Evolutionary conservation across 1,284 basidiomycete species (phyloP), one percentile per base, ranked within the genome.

Genomic region (Lentinula novae-zelandiae): DNA sequence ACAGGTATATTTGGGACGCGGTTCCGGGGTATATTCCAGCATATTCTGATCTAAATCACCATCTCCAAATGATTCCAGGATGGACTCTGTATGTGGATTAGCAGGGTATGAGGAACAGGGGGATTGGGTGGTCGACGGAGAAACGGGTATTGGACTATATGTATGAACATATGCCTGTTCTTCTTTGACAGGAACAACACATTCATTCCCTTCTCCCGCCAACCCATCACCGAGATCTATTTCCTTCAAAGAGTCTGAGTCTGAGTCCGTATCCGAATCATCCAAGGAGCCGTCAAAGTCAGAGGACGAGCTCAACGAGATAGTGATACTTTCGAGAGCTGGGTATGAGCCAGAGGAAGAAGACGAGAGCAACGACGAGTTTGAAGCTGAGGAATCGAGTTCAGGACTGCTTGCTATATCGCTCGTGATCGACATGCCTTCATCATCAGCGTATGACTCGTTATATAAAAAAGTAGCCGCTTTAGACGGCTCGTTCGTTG

Each of bases 181-280:
- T 54, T 22, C 38, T 39, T 39, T 17, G 53, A 40, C 46, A 52
- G 46, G 33, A 8, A 42, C 20, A 39, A 46, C 27, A 34, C 39
- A 62, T 59, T 49, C 52, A 44, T 56, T 36, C 22, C 31, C 22
- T 20, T 8, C 40, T 6, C 9, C 54, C 12, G 36, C 9, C 22
- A 56, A 31, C 1, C 42, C 58, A 15, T 60, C 57, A 6, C 46
- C 44, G 13, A 49, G 46, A 27, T 58, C 55, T 44, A 61, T 49
- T 13, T 63, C 62, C 20, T 48, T 50, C 38, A 63, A 27, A 31
- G 40, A 53, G 42, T 63, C 59, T 15, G 61, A 46, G 57, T 63
- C 62, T 44, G 60, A 39, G 33, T 63, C 62, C 40, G 62, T 61
- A 34, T 62, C 51, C 2, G 44, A 34, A 36, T 58, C 56, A 33